phyloP scores from a whole-genome alignment of 2,329 filamentous ascomycete species.

The Aureobasidium lini region DNA sequence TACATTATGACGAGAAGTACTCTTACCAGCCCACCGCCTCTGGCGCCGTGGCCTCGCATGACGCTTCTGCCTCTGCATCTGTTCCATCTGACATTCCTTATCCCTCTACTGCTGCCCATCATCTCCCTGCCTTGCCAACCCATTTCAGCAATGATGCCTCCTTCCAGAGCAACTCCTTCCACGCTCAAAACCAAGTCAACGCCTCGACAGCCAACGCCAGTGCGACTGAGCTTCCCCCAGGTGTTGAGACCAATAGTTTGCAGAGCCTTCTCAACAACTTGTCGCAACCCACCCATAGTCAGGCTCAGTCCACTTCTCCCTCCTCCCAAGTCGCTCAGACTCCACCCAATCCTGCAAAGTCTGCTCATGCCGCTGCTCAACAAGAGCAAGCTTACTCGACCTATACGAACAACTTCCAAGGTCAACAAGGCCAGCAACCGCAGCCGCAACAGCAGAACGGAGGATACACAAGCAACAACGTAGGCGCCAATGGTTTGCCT shows the following conservation, averaged over 20 bases:
- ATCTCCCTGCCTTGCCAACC: slow-evolving; percentile 12
- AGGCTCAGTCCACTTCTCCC: slow-evolving; percentile 26
- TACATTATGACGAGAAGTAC: slow-evolving; percentile 9
- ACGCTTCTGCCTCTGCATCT: slow-evolving; percentile 23
- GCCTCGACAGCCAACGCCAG: not conserved
- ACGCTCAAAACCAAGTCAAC: slow-evolving; percentile 9
- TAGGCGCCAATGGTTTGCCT: slow-evolving; percentile 17
- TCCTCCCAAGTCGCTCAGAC: slow-evolving; percentile 17
- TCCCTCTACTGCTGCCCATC: slow-evolving; percentile 3
- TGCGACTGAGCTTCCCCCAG: not conserved
- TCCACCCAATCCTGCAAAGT: slow-evolving; percentile 36
- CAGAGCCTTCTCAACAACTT: slow-evolving; percentile 12
- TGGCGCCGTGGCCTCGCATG: slow-evolving; percentile 21
- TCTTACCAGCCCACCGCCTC: slow-evolving; percentile 4
- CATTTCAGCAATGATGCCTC: slow-evolving; percentile 9
- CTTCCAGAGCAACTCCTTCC: slow-evolving; percentile 18
- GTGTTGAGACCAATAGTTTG: slow-evolving; percentile 9
- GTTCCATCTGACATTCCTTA: slow-evolving; percentile 1
- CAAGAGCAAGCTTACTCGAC: slow-evolving; percentile 26
- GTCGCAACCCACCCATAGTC: slow-evolving; percentile 22
- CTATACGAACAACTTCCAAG: not conserved
- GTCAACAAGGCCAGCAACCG: not conserved
- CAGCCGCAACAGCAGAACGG: slow-evolving; percentile 21
- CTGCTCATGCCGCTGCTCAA: slow-evolving; percentile 41
- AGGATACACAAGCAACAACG: not conserved